Evolutionary conservation across 2,329 filamentous ascomycete genomes (phyloP), one percentile per base, ranked within the genome.

Genomic region (Pseudomassariella vexata): DNA sequence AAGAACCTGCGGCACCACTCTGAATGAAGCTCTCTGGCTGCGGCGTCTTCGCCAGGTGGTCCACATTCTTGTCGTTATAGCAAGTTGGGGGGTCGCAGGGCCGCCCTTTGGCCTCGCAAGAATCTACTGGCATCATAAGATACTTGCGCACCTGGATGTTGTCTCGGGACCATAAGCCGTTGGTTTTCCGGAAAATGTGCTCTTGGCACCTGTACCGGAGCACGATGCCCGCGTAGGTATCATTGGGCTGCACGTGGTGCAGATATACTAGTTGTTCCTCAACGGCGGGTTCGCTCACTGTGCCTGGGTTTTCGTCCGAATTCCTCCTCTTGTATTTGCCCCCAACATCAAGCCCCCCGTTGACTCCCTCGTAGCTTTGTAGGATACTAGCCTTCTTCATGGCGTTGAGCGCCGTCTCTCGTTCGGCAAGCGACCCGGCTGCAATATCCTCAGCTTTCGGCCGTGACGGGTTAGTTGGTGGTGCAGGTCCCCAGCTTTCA

Each of bases 81-180:
- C 56, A 49, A 2, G 61, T 58, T 4, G 76, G 75, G 3, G 68
- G 56, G n/a, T 75, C 68, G 48, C 76, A 79, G 11, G 73, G 73
- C 30, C 79, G 73, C 19, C 90, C 88, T 51, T 88, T 92, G 24
- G 89, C 69, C 24, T 83, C 80, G 56, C 90, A 96, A 24, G 86
- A 83, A 55, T 95, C 89, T 5, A 96, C 86, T 0, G 92, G 92
- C 32, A 98, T 65, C 7, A 89, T 72, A 11, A 98, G 71, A 42
- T 77, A 81, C 49, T 85, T 85, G 37, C 89, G 79, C 28, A 80
- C 77, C 55, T 95, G 90, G 21, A 96, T 82, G 41, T 79, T 87
- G 53, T 96, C 92, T 42, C 88, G 86, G 6, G 88, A 86, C 92
- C 92, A 98, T 50, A 98, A 79, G 9, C 92, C 79, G 55, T 98